Evolutionary conservation across 345 rosid species (phyloP).

Genomic region (Gossypium stocksii): DNA sequence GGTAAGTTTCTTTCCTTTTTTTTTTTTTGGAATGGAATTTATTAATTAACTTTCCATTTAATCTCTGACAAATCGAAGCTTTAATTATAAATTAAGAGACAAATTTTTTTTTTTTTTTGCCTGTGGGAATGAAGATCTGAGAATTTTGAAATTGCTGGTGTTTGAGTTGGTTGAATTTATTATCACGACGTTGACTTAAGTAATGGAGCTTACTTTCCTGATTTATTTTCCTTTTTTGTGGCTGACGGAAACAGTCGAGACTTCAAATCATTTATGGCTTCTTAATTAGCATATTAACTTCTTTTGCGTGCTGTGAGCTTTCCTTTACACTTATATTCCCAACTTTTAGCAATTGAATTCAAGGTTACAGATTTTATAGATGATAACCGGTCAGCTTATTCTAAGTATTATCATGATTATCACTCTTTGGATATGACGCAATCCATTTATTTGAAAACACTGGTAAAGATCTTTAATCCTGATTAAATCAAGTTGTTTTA

Average conservation of each 20-base stretch:
- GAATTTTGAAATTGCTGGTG: background rate
- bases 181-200: background rate
- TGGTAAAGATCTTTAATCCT: background rate
- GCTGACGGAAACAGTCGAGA: background rate
- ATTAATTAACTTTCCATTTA: background rate
- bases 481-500: background rate
- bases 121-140: background rate
- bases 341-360: background rate
- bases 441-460: background rate
- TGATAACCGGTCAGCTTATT: background rate
- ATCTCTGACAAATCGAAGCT: background rate
- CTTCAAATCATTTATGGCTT: background rate
- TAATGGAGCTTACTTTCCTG: background rate
- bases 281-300: background rate
- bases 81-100: background rate
- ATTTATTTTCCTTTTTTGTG: background rate
- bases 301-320: background rate
- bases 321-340: background rate
- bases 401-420: background rate
- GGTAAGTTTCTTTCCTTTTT: conserved; percentile 22
- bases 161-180: background rate
- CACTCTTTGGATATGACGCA: background rate
- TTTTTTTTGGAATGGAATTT: too few relatives aligned
- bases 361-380: background rate
- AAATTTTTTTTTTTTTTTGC: background rate